A percentile compares a stretch with the other conserved stretches of the same genome.
These are phyloP conservation scores for Aspergillus fructus DNA, from an alignment of 2,329 filamentous ascomycete species.

Conservation along the genomic window DNA sequence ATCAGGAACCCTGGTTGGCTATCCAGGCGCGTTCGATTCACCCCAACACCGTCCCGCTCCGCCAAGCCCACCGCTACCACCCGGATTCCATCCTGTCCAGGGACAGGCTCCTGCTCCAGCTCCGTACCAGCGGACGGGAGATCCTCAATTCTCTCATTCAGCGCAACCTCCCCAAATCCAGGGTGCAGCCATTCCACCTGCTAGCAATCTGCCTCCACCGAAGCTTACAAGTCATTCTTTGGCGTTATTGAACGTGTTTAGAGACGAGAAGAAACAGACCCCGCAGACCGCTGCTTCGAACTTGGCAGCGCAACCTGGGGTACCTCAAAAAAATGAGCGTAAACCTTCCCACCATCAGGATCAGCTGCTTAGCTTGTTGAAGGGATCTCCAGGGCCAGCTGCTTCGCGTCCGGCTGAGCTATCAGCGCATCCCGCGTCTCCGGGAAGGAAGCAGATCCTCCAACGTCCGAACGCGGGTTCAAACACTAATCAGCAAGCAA, in stretches of 20 bases:
- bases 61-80: slow-evolving; percentile 16
- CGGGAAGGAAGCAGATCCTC: slow-evolving; percentile 32
- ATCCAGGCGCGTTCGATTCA: slow-evolving; percentile 22
- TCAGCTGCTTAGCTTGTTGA: slow-evolving; percentile 35
- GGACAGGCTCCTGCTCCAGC: slow-evolving; percentile 31
- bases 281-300: slow-evolving; percentile 22
- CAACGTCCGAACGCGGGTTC: slow-evolving; percentile 26
- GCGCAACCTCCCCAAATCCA: slow-evolving; percentile 35
- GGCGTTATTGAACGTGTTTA: slow-evolving; percentile 60
- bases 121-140: slow-evolving; percentile 49
- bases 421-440: slow-evolving; percentile 44
- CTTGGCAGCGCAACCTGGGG: slow-evolving; percentile 17
- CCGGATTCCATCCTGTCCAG: slow-evolving; percentile 13
- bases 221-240: slow-evolving; percentile 59
- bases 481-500: slow-evolving; percentile 12
- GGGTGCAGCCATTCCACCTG: slow-evolving; percentile 53
- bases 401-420: slow-evolving; percentile 45
- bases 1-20: slow-evolving; percentile 19
- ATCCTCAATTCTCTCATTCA: slow-evolving; percentile 44
- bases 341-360: slow-evolving; percentile 40
- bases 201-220: slow-evolving; percentile 58
- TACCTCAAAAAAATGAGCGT: slow-evolving; percentile 14
- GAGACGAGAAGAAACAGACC: slow-evolving; percentile 32
- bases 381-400: slow-evolving; percentile 22
- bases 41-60: slow-evolving; percentile 23